Conservation (phyloP, 75 land plant genomes). For the Selaginella moellendorffii region DNA sequence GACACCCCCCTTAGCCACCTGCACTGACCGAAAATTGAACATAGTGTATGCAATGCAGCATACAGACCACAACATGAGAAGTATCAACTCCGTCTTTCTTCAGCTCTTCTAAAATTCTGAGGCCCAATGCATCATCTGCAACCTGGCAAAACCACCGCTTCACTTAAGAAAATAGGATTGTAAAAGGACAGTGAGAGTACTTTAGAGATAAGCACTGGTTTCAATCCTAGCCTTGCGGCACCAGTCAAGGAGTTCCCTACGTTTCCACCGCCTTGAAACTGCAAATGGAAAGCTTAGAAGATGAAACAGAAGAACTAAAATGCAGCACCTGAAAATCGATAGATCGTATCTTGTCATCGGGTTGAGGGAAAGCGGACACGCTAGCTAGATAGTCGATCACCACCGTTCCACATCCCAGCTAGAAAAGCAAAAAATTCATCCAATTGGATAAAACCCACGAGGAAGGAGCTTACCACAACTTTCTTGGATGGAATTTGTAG, state of each 20-base stretch:
- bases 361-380: conserved; percentile 65
- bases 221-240: conserved; percentile 75
- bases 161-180: not conserved
- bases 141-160: conserved; percentile 31
- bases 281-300: not conserved
- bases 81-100: conserved; percentile 69
- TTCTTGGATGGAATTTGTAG: not conserved
- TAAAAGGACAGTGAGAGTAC: not conserved
- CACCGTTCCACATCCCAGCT: conserved; percentile 64
- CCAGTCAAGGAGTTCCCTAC: conserved; percentile 82
- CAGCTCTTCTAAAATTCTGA: conserved; percentile 49
- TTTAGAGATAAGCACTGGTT: conserved; percentile 46
- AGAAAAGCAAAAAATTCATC: not conserved
- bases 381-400: conserved; percentile 60
- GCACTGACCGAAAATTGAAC: conserved; percentile 16
- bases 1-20: conserved; percentile 71
- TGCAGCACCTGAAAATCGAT: conserved; percentile 35
- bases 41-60: not conserved
- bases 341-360: conserved; percentile 77
- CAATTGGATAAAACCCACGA: not conserved
- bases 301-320: too few relatives aligned
- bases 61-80: conserved; percentile 60
- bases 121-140: conserved; percentile 76
- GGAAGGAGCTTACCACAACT: not conserved
- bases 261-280: conserved; percentile 61